A percentile compares a stretch with the other conserved stretches of the same genome.
Evolutionary conservation across 768 basidiomycete genomes (phyloP).

Genomic region (Chalciporus sphaerocephalus): DNA sequence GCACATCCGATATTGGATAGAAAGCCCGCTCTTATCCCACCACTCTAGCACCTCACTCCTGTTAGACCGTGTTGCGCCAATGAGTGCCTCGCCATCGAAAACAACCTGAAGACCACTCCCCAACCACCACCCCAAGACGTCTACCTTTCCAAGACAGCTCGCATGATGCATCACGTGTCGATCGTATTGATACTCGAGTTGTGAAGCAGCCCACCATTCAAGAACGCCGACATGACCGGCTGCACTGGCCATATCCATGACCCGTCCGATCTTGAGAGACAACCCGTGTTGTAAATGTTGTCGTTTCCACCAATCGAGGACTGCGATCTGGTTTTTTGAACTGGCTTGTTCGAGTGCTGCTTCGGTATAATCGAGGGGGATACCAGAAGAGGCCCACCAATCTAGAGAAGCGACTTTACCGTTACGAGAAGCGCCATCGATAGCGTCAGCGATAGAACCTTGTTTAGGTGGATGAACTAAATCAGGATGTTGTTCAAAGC

Average conservation of each 20-base stretch:
- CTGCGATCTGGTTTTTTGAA: conserved; percentile 67
- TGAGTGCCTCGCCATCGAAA: conserved; percentile 77
- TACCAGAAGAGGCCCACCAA: conserved; percentile 74
- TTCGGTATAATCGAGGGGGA: conserved; percentile 71
- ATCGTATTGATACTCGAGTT: conserved; percentile 76
- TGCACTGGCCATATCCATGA: conserved; percentile 80
- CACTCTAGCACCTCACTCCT: conserved; percentile 79
- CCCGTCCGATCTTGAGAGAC: conserved; percentile 75
- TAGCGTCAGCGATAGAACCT: conserved; percentile 57
- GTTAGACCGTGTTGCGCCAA: conserved; percentile 77
- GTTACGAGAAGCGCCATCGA: conserved; percentile 75
- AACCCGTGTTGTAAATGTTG: conserved; percentile 47
- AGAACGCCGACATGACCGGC: conserved; percentile 72
- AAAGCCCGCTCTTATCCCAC: conserved; percentile 79
- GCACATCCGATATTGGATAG: conserved; percentile 84
- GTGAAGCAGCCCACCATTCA: conserved; percentile 82
- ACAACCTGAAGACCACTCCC: conserved; percentile 70
- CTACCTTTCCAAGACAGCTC: conserved; percentile 73
- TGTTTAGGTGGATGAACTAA: conserved; percentile 52
- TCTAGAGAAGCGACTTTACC: conserved; percentile 72
- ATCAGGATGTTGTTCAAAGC: conserved; percentile 56
- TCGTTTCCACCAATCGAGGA: conserved; percentile 81
- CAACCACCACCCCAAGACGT: conserved; percentile 82
- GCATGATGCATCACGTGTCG: conserved; percentile 73
- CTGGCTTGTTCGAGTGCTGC: conserved; percentile 77